Conservation (phyloP, 2,329 filamentous ascomycete genomes). For the Penicillium sclerotiorum region DNA sequence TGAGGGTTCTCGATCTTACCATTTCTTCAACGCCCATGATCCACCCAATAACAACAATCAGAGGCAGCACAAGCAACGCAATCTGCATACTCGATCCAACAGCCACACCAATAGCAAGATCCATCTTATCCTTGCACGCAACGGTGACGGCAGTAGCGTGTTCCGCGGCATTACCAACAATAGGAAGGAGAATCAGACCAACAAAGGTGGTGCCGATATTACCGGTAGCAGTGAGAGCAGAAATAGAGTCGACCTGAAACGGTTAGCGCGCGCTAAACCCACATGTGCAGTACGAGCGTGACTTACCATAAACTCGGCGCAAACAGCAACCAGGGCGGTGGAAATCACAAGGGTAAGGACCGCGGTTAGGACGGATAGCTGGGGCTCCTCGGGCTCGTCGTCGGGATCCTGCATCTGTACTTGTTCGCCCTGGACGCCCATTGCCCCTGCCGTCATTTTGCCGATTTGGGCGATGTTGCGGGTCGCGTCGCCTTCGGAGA, state of each 20-base stretch:
- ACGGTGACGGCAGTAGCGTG: slow-evolving; percentile 66
- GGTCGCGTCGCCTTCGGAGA: slow-evolving; percentile 53
- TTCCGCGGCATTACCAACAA: slow-evolving; percentile 68
- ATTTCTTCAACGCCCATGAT: slow-evolving; percentile 61
- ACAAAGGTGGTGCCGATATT: slow-evolving; percentile 62
- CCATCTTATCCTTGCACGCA: slow-evolving; percentile 69
- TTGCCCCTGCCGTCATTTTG: slow-evolving; percentile 50
- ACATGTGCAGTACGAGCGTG: background rate
- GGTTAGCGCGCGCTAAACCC: background rate
- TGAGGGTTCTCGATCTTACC: slow-evolving; percentile 40
- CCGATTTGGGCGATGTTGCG: slow-evolving; percentile 57
- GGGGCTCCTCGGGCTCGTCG: slow-evolving; percentile 73
- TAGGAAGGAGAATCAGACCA: slow-evolving; percentile 65
- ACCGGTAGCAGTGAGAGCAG: slow-evolving; percentile 53
- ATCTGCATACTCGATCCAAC: slow-evolving; percentile 69
- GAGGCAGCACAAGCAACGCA: slow-evolving; percentile 62
- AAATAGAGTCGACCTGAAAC: slow-evolving; percentile 55
- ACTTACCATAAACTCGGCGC: slow-evolving; percentile 64
- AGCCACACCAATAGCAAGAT: slow-evolving; percentile 66
- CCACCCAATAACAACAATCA: slow-evolving; percentile 65
- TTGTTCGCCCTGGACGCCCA: slow-evolving; percentile 53
- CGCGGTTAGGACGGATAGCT: slow-evolving; percentile 72
- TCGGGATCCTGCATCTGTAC: slow-evolving; percentile 59
- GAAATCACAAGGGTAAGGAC: slow-evolving; percentile 70
- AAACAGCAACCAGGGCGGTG: slow-evolving; percentile 78